These are phyloP conservation scores for Corynespora cassiicola DNA, from an alignment of 2,329 filamentous ascomycete genomes.

Conservation along the genomic window DNA sequence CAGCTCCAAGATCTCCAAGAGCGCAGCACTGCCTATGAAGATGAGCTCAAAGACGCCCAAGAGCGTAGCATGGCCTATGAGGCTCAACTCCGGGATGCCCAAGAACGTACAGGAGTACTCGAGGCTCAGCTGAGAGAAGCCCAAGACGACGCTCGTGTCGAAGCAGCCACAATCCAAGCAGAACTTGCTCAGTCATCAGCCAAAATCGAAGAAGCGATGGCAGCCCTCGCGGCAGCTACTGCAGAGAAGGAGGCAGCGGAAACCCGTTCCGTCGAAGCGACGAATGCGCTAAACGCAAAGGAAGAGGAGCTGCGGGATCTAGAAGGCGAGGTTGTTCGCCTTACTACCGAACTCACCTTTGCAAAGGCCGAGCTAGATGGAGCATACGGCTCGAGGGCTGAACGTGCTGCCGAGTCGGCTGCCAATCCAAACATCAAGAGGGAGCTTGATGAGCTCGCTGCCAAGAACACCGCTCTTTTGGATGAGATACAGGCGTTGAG, in stretches of 20 bases:
- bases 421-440: conserved; percentile 63
- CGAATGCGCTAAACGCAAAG: conserved; percentile 37
- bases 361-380: conserved; percentile 90
- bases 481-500: conserved; percentile 54
- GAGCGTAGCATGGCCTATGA: conserved; percentile 37
- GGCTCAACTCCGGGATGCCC: conserved; percentile 37
- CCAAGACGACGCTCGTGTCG: conserved; percentile 43
- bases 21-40: conserved; percentile 28
- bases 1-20: conserved; percentile 27
- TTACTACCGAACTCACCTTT: conserved; percentile 84
- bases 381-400: conserved; percentile 81
- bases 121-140: conserved; percentile 40
- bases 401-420: conserved; percentile 71
- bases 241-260: conserved; percentile 41
- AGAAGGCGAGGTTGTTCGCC: conserved; percentile 68
- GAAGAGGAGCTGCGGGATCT: conserved; percentile 49
- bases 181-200: conserved; percentile 40
- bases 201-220: conserved; percentile 35
- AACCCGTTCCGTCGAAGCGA: conserved; percentile 32
- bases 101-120: conserved; percentile 39
- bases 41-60: conserved; percentile 26
- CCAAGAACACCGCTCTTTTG: conserved; percentile 50
- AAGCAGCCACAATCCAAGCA: conserved; percentile 43
- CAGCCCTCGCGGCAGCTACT: conserved; percentile 32
- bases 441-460: conserved; percentile 64